phyloP scores from a whole-genome alignment of 495 filamentous ascomycete genomes.

The Penicillium cosmopolitanum region DNA sequence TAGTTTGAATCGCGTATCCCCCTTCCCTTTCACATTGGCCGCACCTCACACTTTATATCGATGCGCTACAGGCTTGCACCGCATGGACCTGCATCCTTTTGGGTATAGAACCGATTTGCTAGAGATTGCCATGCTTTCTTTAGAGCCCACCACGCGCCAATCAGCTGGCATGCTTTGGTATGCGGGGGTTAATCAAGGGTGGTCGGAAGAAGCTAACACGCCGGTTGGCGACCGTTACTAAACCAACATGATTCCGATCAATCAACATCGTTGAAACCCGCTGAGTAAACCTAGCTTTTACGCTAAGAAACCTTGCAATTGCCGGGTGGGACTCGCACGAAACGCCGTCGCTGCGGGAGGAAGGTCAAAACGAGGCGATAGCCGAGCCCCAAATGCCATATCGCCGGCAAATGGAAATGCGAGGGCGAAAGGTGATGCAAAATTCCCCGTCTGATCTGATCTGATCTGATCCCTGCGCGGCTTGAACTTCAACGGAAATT shows the following conservation, averaged over 20 bases:
- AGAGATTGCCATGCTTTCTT: slow-evolving; percentile 5
- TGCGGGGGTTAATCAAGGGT: slow-evolving; percentile 5
- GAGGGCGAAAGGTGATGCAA: not conserved
- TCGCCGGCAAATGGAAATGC: not conserved
- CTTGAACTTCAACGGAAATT: not conserved
- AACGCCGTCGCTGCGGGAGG: slow-evolving; percentile 7
- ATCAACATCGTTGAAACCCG: not conserved
- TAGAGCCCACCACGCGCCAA: slow-evolving; percentile 5
- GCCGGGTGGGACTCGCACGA: slow-evolving; percentile 6
- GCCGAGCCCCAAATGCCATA: not conserved
- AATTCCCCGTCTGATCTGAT: not conserved
- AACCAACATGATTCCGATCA: not conserved
- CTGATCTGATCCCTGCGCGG: not conserved
- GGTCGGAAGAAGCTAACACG: not conserved
- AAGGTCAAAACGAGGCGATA: slow-evolving; percentile 24
- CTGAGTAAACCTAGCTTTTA: not conserved
- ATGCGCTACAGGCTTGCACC: not conserved
- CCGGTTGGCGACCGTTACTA: not conserved
- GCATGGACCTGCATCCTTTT: slow-evolving; percentile 3
- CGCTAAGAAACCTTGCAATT: slow-evolving; percentile 14
- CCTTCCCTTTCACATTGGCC: not conserved
- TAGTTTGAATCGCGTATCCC: not conserved
- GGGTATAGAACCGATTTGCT: slow-evolving; percentile 1
- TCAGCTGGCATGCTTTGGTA: slow-evolving; percentile 1
- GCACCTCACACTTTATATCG: slow-evolving; percentile 8